phyloP scores from a whole-genome alignment of 1,139 yeast species.

The Kodamaea anthophila region DNA sequence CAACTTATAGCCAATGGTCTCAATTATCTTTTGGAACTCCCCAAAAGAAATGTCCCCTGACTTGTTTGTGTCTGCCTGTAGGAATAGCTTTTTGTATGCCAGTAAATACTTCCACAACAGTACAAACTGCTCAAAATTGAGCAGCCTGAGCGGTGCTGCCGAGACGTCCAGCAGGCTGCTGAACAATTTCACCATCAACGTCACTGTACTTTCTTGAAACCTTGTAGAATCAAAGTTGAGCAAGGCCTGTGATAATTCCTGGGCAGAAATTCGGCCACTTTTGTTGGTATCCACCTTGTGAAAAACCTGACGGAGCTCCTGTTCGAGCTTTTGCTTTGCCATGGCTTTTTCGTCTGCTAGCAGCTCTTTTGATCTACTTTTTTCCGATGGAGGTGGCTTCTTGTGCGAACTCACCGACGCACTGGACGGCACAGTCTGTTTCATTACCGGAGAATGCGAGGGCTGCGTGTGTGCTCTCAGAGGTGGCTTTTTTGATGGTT shows the following conservation, averaged over 20 bases:
- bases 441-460: no score
- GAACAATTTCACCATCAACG: slow-evolving; percentile 62
- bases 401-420: slow-evolving; percentile 8
- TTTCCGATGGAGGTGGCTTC: slow-evolving; percentile 10
- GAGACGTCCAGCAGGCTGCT: slow-evolving; percentile 36
- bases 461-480: no score
- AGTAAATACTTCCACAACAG: slow-evolving; percentile 66
- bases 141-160: slow-evolving; percentile 27
- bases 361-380: slow-evolving; percentile 2
- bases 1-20: slow-evolving; percentile 64
- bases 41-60: slow-evolving; percentile 61
- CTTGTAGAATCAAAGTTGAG: slow-evolving; percentile 60
- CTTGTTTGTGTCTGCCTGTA: slow-evolving; percentile 55
- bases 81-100: slow-evolving; percentile 65
- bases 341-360: slow-evolving; percentile 11
- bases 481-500: slow-evolving; percentile 3
- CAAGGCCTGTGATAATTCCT: slow-evolving; percentile 57
- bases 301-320: slow-evolving; percentile 48
- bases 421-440: no score
- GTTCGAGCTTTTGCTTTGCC: slow-evolving; percentile 37
- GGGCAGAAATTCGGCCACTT: slow-evolving; percentile 52
- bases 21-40: slow-evolving; percentile 62
- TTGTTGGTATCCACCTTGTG: slow-evolving; percentile 49
- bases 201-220: slow-evolving; percentile 58
- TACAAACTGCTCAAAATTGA: slow-evolving; percentile 62